phyloP scores from a whole-genome alignment of 108 stramenopile species.

The Chaetoceros muelleri region DNA sequence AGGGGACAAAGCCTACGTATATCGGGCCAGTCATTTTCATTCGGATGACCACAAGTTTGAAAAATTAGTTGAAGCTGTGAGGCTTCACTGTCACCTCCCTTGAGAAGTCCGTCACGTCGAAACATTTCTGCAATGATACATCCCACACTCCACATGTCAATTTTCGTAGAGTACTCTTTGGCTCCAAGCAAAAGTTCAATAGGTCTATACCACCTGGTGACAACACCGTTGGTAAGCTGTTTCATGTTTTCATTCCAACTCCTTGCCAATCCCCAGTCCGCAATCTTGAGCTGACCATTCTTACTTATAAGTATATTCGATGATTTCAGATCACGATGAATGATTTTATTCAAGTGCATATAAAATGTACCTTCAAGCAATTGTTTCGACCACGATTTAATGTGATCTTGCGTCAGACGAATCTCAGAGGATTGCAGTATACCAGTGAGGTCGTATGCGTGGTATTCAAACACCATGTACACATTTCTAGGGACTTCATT shows the following conservation, averaged over 20 bases:
- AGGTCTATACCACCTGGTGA: conserved; percentile 96
- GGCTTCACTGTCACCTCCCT: conserved; percentile 48
- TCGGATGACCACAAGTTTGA: conserved; percentile 64
- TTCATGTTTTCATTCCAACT: conserved; percentile 84
- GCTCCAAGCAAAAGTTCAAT: conserved; percentile 89
- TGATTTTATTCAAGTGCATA: conserved; percentile 90
- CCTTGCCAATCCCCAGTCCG: conserved; percentile 92
- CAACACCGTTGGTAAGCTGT: conserved; percentile 86
- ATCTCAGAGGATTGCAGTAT: conserved; percentile 78
- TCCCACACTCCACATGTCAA: conserved; percentile 97
- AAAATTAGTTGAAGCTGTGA: conserved; percentile 80
- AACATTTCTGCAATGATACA: conserved; percentile 96
- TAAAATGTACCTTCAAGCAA: conserved; percentile 83
- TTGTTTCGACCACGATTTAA: conserved; percentile 88
- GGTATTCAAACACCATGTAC: conserved; percentile 94
- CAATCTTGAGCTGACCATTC: conserved; percentile 88
- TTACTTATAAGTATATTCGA: conserved; percentile 88
- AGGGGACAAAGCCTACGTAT: conserved; percentile 54
- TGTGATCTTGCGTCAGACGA: conserved; percentile 68
- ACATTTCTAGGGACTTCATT: conserved; percentile 79
- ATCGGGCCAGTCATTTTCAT: conserved; percentile 58
- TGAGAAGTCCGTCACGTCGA: conserved; percentile 68
- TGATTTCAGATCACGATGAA: conserved; percentile 91
- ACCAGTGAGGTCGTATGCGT: conserved; percentile 84
- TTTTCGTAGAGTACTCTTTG: conserved; percentile 71